Conservation (phyloP, 148 eudicot genomes). For the Fagopyrum homotropicum region DNA sequence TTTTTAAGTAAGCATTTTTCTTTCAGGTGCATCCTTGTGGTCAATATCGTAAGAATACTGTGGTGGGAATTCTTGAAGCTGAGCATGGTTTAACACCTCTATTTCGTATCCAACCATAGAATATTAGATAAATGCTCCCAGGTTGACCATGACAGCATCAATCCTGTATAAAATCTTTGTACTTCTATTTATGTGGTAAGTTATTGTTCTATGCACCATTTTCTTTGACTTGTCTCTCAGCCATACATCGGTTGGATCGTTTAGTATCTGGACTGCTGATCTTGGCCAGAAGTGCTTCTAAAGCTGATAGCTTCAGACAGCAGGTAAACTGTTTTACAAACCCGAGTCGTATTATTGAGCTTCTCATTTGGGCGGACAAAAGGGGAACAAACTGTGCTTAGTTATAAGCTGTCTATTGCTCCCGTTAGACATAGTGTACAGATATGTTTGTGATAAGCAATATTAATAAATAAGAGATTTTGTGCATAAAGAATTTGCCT, state of each 20-base stretch:
- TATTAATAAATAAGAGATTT: not conserved
- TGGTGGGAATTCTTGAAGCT: conserved; percentile 91
- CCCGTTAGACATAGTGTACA: not conserved
- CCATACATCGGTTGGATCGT: conserved; percentile 92
- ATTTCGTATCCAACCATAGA: conserved; percentile 65
- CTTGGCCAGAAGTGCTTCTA: conserved; percentile 75
- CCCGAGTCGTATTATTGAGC: not conserved
- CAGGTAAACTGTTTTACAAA: conserved; percentile 38
- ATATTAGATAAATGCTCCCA: not conserved
- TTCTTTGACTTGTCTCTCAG: conserved; percentile 28
- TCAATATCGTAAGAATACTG: conserved; percentile 93
- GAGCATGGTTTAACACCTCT: conserved; percentile 80
- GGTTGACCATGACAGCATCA: not conserved
- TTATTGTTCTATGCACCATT: not conserved
- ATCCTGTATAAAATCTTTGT: not conserved
- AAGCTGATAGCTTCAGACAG: conserved; percentile 83
- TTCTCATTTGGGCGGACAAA: not conserved
- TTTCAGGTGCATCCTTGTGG: conserved; percentile 95
- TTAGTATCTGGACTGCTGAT: conserved; percentile 94
- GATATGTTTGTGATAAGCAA: not conserved
- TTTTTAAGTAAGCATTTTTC: not conserved
- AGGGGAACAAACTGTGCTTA: not conserved
- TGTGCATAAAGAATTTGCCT: not conserved
- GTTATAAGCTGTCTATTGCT: not conserved
- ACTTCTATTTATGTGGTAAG: not conserved